A percentile compares a stretch with the other conserved stretches of the same genome.
phyloP scores from a whole-genome alignment of 352 stramenopile genomes.

The Pythium guiyangense region DNA sequence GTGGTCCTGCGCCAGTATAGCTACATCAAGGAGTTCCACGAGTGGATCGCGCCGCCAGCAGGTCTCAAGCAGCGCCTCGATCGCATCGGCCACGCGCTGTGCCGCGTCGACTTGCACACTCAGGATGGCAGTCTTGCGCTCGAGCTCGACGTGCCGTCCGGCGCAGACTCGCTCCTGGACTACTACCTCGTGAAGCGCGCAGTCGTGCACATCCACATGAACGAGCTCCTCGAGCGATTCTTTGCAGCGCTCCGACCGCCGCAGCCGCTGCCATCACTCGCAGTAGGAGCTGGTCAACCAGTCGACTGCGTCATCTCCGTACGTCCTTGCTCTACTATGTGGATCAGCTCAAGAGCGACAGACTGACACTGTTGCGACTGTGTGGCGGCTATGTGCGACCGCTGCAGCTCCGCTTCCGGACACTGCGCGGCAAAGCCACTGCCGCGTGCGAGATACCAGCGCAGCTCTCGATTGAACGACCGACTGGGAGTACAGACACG shows the following conservation, averaged over 20 bases:
- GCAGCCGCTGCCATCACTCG: slow-evolving; percentile 11
- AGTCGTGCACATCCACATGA: slow-evolving; percentile 30
- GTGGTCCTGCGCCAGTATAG: slow-evolving; percentile 30
- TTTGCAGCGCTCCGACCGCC: slow-evolving; percentile 30
- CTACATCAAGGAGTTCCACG: slow-evolving; percentile 58
- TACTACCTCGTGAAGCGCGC: slow-evolving; percentile 60
- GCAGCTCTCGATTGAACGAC: slow-evolving; percentile 10
- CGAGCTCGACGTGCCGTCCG: slow-evolving; percentile 43
- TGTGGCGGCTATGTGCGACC: background rate
- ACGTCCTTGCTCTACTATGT: background rate
- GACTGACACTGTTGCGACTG: too few relatives aligned
- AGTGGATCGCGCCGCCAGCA: slow-evolving; percentile 36
- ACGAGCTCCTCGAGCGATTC: slow-evolving; percentile 43
- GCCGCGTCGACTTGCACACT: slow-evolving; percentile 46
- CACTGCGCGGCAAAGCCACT: background rate
- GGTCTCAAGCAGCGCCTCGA: slow-evolving; percentile 35
- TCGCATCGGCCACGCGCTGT: slow-evolving; percentile 12
- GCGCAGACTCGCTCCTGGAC: slow-evolving; percentile 46
- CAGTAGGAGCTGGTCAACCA: background rate
- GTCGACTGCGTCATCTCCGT: slow-evolving; percentile 30
- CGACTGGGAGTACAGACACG: background rate
- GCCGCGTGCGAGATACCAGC: background rate
- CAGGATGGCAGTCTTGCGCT: slow-evolving; percentile 44
- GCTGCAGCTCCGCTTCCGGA: slow-evolving; percentile 9
- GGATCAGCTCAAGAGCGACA: too few relatives aligned